Conservation (phyloP, 768 basidiomycete genomes). For the Lactarius vividus region DNA sequence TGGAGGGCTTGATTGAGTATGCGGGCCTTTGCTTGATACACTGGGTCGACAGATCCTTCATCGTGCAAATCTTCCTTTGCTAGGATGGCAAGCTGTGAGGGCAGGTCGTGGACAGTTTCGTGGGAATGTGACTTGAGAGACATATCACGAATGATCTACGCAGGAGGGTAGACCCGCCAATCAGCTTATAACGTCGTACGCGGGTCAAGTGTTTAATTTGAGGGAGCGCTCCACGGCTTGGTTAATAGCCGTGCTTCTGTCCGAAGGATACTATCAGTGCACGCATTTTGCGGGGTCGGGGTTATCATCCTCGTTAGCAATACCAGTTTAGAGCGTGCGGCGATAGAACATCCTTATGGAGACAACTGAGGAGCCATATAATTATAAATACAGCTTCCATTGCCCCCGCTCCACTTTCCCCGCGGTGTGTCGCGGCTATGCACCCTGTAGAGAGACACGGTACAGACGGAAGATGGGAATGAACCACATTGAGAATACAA, state of each 20-base stretch:
- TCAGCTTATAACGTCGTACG: neutral
- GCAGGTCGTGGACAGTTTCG: neutral
- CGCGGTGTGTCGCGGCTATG: neutral
- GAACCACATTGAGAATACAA: conserved; percentile 2
- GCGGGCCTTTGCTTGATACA: conserved; percentile 56
- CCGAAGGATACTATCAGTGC: neutral
- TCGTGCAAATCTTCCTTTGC: conserved; percentile 21
- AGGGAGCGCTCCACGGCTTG: neutral
- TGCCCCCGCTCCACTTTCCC: neutral
- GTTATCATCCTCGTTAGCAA: neutral
- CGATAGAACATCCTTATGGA: neutral
- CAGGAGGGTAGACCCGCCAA: neutral
- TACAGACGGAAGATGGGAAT: neutral
- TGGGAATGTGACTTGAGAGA: neutral
- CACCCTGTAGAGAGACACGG: neutral
- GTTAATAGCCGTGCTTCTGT: neutral
- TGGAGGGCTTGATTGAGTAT: conserved; percentile 60
- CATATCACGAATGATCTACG: neutral
- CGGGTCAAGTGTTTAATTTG: neutral
- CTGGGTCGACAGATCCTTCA: conserved; percentile 44
- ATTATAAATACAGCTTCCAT: neutral
- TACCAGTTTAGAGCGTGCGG: neutral
- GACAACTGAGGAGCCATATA: too few relatives aligned
- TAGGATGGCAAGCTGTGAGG: neutral
- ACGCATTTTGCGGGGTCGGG: neutral